Base-by-base conservation (phyloP, 306 rosid species). In the Castanea sativa region DNA sequence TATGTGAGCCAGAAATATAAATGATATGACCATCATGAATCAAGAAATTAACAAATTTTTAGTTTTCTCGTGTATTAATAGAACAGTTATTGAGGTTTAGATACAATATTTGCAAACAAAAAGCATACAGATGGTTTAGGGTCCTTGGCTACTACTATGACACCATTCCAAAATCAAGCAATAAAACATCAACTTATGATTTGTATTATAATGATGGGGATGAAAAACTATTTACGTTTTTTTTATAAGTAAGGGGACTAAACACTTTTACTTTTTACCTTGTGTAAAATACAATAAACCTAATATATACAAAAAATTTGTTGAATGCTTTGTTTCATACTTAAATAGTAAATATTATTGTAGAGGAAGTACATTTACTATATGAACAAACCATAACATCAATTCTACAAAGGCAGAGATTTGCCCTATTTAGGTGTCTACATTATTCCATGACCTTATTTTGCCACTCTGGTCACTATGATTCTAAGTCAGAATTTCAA, bases 11-110 rank as follows among this genome's bases (percentile, higher is more conserved):
- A 55, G 78, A 64, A 63, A 12, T 33, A 67, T 55, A 25, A 52
- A 33, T 73, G 45, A 67, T 74, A 63, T 60, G 18, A 78, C 13
- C 30, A 58, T 65, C 79, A 55, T 12, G 76, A 73, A 71, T 25
- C 57, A 65, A 45, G 15, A 55, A 9, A 21, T 38, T 35, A 80
- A 69, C 52, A 80, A 27, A 29, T 43, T 29, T 35, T 23, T 38
- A 75, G 12, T 57, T 35, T 15, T 56, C 5, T 38, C 10, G 6
- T 60, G 35, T 23, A 60, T 60, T 7, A 20, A 57, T 57, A 8
- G 63, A 57, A 38, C 43, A 38, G 2, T 19, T 57, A 20, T 20
- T 57, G 25, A 57, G 63, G 25, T 18, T 57, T 25, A 57, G 21
- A 57, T 20, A 57, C 21, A 12, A 57, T 57, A 80, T 76, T 59